A percentile compares a stretch with the other conserved stretches of the same genome.
Conservation (phyloP, 495 filamentous ascomycete species). For the Neurospora hispaniola region DNA sequence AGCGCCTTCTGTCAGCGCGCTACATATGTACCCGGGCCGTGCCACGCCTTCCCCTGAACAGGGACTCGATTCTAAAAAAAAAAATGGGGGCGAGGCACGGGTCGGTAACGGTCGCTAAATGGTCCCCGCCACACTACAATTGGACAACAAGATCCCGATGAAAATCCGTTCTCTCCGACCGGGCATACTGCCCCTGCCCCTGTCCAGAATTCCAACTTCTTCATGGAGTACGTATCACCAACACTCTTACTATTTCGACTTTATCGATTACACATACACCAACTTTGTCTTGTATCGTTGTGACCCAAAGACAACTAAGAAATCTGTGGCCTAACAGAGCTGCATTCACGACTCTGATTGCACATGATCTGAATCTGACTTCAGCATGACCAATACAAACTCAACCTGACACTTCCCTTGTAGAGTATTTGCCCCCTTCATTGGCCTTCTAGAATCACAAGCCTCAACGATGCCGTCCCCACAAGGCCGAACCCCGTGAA, state of each 20-base stretch:
- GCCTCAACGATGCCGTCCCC: background rate
- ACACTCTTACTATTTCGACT: background rate
- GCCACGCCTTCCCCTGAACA: no score
- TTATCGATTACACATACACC: background rate
- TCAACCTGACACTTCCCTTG: background rate
- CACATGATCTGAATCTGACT: background rate
- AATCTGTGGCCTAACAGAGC: background rate
- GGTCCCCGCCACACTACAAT: background rate
- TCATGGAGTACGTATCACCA: background rate
- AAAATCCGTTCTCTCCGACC: background rate
- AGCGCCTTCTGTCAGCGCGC: background rate
- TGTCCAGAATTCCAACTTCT: background rate
- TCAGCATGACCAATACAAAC: background rate
- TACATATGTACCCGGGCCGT: no score
- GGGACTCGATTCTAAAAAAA: no score
- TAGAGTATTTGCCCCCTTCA: background rate
- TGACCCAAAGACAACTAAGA: background rate
- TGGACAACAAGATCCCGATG: background rate
- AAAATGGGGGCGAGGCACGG: no score
- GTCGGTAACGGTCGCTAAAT: background rate
- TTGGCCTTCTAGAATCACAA: background rate
- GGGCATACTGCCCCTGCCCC: background rate
- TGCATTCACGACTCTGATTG: background rate
- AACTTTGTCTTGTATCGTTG: background rate
- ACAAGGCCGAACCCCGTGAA: background rate